Percentiles rank a stretch among this genome's conserved stretches.
phyloP scores from a whole-genome alignment of 495 filamentous ascomycete species.

The Aspergillus bertholletiae region DNA sequence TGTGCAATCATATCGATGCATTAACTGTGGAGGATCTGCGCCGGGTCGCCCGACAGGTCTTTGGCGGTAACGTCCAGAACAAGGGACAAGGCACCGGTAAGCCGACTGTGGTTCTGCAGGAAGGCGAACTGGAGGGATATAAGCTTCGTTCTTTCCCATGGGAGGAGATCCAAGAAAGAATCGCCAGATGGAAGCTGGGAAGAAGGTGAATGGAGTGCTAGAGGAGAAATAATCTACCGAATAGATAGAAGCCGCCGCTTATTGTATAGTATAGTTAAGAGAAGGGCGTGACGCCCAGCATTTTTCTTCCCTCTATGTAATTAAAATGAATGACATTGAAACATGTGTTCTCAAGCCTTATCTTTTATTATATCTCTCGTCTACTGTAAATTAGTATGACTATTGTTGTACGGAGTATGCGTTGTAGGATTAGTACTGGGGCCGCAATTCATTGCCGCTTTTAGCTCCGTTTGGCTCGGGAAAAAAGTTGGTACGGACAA shows the following conservation, averaged over 20 bases:
- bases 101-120: slow-evolving; percentile 93
- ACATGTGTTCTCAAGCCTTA: slow-evolving; percentile 7
- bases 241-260: not conserved
- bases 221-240: not conserved
- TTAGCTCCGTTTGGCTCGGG: slow-evolving; percentile 29
- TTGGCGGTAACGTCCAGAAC: slow-evolving; percentile 75
- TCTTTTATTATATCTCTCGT: not conserved
- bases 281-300: not conserved
- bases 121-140: slow-evolving; percentile 50
- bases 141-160: slow-evolving; percentile 59
- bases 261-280: slow-evolving; percentile 8
- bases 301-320: slow-evolving; percentile 19
- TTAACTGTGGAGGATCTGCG: slow-evolving; percentile 79
- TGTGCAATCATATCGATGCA: slow-evolving; percentile 82
- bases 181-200: slow-evolving; percentile 80
- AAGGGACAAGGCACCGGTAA: slow-evolving; percentile 75
- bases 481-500: slow-evolving; percentile 42
- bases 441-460: slow-evolving; percentile 39
- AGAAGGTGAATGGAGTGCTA: slow-evolving; percentile 45
- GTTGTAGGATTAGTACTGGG: not conserved
- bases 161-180: slow-evolving; percentile 84
- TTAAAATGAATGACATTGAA: slow-evolving; percentile 13
- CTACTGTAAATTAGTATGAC: not conserved
- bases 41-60: slow-evolving; percentile 76
- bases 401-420: not conserved